phyloP scores from a whole-genome alignment of 805 yeast genomes.

The Candida ascalaphidarum region DNA sequence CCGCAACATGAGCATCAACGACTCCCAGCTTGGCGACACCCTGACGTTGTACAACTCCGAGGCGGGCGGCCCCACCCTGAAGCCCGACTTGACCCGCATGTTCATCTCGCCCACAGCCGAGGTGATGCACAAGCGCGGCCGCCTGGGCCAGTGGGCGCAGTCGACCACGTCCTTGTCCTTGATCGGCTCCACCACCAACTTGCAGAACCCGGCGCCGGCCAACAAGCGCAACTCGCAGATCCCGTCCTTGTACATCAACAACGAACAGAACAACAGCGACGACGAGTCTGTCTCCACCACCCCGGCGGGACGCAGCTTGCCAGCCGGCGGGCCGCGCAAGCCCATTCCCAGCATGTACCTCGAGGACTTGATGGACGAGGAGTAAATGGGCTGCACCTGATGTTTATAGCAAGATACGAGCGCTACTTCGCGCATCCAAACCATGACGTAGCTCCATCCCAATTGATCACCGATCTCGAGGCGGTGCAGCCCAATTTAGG shows the following conservation, averaged over 20 bases:
- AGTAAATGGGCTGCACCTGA: too few species aligned
- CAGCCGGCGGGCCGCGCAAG: too few species aligned
- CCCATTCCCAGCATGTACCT: slow-evolving; percentile 42
- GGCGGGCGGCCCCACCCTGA: slow-evolving; percentile 19
- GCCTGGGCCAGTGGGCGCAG: slow-evolving; percentile 13
- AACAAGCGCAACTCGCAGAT: slow-evolving; percentile 19
- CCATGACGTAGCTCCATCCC: too few species aligned
- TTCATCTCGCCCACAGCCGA: slow-evolving; percentile 79
- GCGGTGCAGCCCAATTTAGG: too few species aligned
- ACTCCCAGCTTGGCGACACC: slow-evolving; percentile 21
- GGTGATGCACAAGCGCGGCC: slow-evolving; percentile 42
- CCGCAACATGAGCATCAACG: too few species aligned
- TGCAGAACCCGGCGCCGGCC: slow-evolving; percentile 12
- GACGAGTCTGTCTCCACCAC: slow-evolving; percentile 9
- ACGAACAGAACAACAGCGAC: slow-evolving; percentile 27
- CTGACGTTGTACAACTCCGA: slow-evolving; percentile 27
- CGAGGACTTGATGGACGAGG: slow-evolving; percentile 39
- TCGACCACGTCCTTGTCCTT: slow-evolving; percentile 8
- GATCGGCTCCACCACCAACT: slow-evolving; percentile 10
- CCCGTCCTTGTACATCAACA: slow-evolving; percentile 31
- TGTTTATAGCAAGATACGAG: too few species aligned
- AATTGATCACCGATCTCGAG: too few species aligned
- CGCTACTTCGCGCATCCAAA: too few species aligned
- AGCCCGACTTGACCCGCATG: slow-evolving; percentile 39
- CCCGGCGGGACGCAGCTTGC: slow-evolving; percentile 9